phyloP scores from a whole-genome alignment of 116 monocot genomes.

The Zostera marina region DNA sequence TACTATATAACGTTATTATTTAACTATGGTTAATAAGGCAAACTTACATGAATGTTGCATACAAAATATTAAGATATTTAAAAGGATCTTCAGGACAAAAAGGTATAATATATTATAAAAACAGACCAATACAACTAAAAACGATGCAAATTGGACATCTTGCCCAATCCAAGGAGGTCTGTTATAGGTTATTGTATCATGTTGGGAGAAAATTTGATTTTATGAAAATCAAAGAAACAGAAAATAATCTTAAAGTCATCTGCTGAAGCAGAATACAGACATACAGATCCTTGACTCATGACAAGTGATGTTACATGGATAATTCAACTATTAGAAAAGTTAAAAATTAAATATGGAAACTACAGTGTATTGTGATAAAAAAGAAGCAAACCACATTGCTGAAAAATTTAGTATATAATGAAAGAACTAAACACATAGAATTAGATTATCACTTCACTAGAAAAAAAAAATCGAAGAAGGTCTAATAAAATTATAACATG shows the following conservation, averaged over 20 bases:
- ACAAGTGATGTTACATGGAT: neutral
- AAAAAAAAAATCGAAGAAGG: neutral
- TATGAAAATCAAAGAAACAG: neutral
- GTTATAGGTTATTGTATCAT: neutral
- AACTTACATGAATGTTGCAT: too few relatives aligned
- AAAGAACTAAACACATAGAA: neutral
- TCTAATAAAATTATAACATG: neutral
- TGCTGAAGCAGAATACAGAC: neutral
- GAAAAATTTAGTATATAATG: neutral
- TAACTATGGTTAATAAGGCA: too few relatives aligned
- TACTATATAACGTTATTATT: too few relatives aligned
- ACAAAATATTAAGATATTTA: too few relatives aligned
- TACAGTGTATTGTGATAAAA: neutral
- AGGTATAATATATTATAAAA: too few relatives aligned
- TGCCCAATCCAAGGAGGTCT: neutral
- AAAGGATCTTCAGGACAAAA: too few relatives aligned
- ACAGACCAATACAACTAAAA: neutral
- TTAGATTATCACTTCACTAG: neutral
- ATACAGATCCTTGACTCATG: neutral
- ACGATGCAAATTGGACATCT: neutral
- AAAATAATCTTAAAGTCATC: neutral
- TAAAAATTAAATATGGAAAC: too few relatives aligned
- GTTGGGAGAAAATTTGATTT: neutral
- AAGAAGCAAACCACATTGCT: neutral
- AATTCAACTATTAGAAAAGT: neutral